Evolutionary conservation across 176 grass and related monocot species (phyloP), one percentile per base, ranked within the genome.

Genomic region (Bolboschoenus planiculmis): DNA sequence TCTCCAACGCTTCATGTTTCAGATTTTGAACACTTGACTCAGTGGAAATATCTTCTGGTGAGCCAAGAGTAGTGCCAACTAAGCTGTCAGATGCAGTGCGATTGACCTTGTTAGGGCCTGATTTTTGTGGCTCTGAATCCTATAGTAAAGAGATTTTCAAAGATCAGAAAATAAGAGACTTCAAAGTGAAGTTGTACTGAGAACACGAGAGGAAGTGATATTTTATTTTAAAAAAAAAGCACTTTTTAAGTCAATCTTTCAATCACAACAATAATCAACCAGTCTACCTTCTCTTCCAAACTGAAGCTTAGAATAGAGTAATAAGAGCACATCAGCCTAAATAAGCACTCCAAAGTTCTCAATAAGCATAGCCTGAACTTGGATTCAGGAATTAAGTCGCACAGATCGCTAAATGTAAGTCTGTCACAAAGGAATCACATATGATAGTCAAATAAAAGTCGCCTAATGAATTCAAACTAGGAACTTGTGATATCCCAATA

Each of bases 321-420:
- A 84, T 93, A 99, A 77, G 96, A 99, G 76, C 86, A 87, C 86
- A 99, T 99, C 78, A 95, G 88, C 61, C 72, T 90, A 93, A 95
- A 99, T 86, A 95, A 83, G 63, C 59, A 86, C 85, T 91, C 89
- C 29, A 99, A 89, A 84, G 92, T 93, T 95, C 81, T 95, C 81
- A 99, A 93, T 78, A 99, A 93, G 76, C 92, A 95, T 60, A 88
- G 66, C n/a, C 96, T 89, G 82, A 99, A 89, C 88, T 91, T 95
- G 61, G 92, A 87, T 83, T 99, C 96, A 83, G 90, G 96, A 75
- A 99, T 72, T 88, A 93, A 93, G 89, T 83, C 91, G 86, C 96
- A 99, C 62, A 99, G 86, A 90, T 99, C 96, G 83, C 92, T 99
- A 75, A 95, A 99, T 64, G 96, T 99, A 85, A 99, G 92, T 89